Evolutionary conservation across 371 early-diverging fungal genomes (phyloP), one percentile per base, ranked within the genome.

Genomic region (Conidiobolus incongruus): DNA sequence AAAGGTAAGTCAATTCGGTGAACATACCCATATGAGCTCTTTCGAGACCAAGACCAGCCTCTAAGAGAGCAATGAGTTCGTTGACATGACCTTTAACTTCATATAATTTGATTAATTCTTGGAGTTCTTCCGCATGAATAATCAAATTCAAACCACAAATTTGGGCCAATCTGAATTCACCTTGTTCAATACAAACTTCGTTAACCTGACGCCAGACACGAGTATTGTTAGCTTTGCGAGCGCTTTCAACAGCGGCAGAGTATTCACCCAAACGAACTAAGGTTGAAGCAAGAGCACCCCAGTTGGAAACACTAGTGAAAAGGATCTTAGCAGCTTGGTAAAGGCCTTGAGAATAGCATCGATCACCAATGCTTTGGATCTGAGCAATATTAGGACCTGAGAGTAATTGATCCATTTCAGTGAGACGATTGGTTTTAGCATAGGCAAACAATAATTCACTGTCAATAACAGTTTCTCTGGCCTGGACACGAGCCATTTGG

Each of bases 11-110:
- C 24, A 96, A 66, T 56, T 94, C 95, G 0, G 97, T 96, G 54
- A 96, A 96, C 93, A 96, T 93, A 34, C 93, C 95, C 94, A 94
- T 95, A 52, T 96, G 95, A 6, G 96, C 94, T 37, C 97, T 76
- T 65, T 96, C 97, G 45, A 95, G 55, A 13, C 86, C 85, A 7
- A 95, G 63, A 48, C 92, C 87, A 35, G 83, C 77, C 63, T 96
- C 92, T 35, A 96, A 60, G 36, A 96, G 59, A 20, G 65, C 52
- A 52, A 91, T 83, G 34, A 92, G 62, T 62, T 95, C 89, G 26
- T 86, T 81, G 53, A 91, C 77, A 62, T 70, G 71, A 21, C 94
- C 97, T 35, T 72, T 68, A 42, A 62, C 49, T 57, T 94, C 93
- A 57, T 96, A 96, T 8, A 79, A 58, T 44, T 71, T 66, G 48